These are phyloP conservation scores for Podospora bellae-mahoneyi DNA, from an alignment of 495 filamentous ascomycete species.

Conservation along the genomic window DNA sequence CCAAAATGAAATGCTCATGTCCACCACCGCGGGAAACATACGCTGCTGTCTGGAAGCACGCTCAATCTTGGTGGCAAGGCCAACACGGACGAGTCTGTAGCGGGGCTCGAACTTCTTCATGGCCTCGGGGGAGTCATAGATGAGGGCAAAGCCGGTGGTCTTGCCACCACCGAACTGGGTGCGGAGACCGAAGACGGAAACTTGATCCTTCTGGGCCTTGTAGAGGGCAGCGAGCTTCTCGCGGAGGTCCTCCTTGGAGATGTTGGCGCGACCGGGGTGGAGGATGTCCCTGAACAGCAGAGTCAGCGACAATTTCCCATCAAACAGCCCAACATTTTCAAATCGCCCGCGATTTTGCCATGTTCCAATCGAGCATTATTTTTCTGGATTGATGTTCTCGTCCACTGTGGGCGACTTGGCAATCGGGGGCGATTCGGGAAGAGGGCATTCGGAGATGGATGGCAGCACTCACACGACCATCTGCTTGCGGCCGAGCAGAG, in stretches of 20 bases:
- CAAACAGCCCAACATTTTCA: constrained; percentile 13
- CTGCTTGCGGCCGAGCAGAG: constrained; percentile 96
- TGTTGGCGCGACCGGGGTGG: constrained; percentile 96
- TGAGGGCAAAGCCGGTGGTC: constrained; percentile 95
- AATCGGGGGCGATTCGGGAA: constrained; percentile 7
- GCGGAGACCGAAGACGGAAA: constrained; percentile 95
- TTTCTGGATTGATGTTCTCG: neutral
- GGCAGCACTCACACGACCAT: constrained; percentile 94
- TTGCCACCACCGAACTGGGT: constrained; percentile 99
- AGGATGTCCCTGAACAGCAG: constrained; percentile 78
- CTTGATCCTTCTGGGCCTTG: constrained; percentile 94
- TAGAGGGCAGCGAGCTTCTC: constrained; percentile 91
- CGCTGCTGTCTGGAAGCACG: constrained; percentile 95
- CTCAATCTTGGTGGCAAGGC: constrained; percentile 88
- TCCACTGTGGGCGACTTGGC: constrained; percentile 9
- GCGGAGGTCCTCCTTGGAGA: constrained; percentile 98
- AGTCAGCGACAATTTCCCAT: constrained; percentile 11
- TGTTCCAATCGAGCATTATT: neutral
- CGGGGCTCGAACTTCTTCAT: constrained; percentile 99
- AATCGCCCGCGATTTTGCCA: neutral
- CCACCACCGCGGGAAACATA: constrained; percentile 54
- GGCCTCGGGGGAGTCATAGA: constrained; percentile 95
- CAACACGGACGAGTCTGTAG: constrained; percentile 92
- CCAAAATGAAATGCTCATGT: neutral
- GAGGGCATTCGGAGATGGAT: neutral